Percentiles rank a stretch among this genome's conserved stretches.
Conservation (phyloP, 176 grass and related monocot species). For the Elaeis guineensis region DNA sequence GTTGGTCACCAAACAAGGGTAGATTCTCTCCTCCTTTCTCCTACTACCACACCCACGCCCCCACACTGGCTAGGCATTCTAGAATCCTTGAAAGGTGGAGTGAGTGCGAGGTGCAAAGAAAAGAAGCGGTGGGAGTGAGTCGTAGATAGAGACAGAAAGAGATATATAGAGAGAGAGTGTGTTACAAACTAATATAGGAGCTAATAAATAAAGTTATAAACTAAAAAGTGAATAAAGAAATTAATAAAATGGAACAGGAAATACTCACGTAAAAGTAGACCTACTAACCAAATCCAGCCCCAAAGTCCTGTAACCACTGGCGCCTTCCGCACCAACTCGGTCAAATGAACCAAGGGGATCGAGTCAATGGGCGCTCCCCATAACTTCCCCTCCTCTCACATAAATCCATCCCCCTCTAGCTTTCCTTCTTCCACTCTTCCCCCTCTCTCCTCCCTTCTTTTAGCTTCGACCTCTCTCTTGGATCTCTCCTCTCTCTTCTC, state of each 20-base stretch:
- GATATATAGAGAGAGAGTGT: not conserved
- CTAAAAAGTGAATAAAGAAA: not conserved
- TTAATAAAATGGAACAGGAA: not conserved
- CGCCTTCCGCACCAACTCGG: constrained; percentile 4
- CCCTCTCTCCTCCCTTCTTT: not conserved
- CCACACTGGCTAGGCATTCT: not conserved
- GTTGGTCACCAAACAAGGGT: constrained; percentile 5
- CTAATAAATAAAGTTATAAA: too few relatives aligned
- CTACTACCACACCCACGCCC: not conserved
- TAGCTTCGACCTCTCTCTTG: not conserved
- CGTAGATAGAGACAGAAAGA: not conserved
- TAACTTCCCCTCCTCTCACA: not conserved
- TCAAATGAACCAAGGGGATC: constrained; percentile 1
- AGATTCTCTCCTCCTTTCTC: not conserved
- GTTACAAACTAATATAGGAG: too few relatives aligned
- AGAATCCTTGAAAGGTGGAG: not conserved
- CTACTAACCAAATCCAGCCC: constrained; percentile 11
- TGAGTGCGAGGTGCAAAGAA: not conserved
- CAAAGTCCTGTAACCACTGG: not conserved
- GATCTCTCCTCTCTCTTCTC: too few relatives aligned
- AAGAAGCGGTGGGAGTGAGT: not conserved
- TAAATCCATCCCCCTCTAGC: not conserved
- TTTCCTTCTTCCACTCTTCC: not conserved
- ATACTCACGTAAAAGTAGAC: not conserved
- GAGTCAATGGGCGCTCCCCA: not conserved